Conservation (phyloP, 352 stramenopile species). For the Phytophthora aleatoria region DNA sequence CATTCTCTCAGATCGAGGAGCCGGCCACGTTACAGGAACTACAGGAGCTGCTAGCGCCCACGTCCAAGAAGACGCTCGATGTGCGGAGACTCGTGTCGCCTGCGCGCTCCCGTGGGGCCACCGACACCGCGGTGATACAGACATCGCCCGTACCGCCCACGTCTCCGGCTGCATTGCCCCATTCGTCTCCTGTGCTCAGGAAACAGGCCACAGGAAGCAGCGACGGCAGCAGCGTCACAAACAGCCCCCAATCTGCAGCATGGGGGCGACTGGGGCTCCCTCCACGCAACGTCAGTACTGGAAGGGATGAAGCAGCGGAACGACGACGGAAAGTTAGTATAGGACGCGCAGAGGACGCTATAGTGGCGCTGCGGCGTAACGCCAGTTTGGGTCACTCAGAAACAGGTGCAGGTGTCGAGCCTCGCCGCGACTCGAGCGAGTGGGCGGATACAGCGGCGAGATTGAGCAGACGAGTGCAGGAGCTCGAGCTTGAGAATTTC, state of each 20-base stretch:
- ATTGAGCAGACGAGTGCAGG: constrained; percentile 60
- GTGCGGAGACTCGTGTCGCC: constrained; percentile 62
- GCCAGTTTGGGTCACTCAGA: constrained; percentile 11
- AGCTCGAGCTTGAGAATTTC: constrained; percentile 74
- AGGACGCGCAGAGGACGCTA: constrained; percentile 1
- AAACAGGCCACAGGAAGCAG: constrained; percentile 18
- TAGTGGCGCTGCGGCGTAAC: constrained; percentile 5
- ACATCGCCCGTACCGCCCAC: constrained; percentile 24
- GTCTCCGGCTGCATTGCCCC: constrained; percentile 21
- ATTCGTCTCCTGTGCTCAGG: constrained; percentile 10
- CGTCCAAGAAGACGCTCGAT: constrained; percentile 59
- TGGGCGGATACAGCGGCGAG: constrained; percentile 60
- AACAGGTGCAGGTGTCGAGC: not conserved
- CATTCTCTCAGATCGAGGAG: constrained; percentile 75
- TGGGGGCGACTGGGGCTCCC: constrained; percentile 14
- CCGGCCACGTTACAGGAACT: constrained; percentile 43
- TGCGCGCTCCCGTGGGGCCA: constrained; percentile 25
- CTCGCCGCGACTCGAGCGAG: constrained; percentile 38
- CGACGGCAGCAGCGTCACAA: constrained; percentile 23
- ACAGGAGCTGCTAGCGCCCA: constrained; percentile 19
- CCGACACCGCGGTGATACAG: constrained; percentile 1
- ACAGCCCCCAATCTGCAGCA: constrained; percentile 9
- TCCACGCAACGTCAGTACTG: constrained; percentile 18
- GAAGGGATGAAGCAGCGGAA: constrained; percentile 19
- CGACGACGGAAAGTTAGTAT: constrained; percentile 18